Evolutionary conservation across 2,329 filamentous ascomycete genomes (phyloP), one percentile per base, ranked within the genome.

Genomic region (Chaetothyriales sp.): DNA sequence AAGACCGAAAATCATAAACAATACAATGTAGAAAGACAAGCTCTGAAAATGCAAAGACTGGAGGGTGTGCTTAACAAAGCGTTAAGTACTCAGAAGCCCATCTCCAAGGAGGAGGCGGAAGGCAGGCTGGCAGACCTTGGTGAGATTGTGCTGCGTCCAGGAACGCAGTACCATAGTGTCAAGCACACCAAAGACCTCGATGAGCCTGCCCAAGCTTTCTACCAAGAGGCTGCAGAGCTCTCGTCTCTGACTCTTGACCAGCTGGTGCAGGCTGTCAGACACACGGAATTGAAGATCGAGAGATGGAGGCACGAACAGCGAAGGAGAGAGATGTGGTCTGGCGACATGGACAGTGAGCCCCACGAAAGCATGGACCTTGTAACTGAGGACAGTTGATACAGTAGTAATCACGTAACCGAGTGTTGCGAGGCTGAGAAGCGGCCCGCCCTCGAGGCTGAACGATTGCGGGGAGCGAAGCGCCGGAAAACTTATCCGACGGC

Each of bases 91-190:
- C 62, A 77, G 51, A 66, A 65, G 54, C 49, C 51, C 15, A 52
- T 51, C 19, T 49, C 61, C 65, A 8, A 66, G 66, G 40, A 64
- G 61, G 51, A 57, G 37, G 53, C 51, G 18, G 51, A 60, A 46
- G 64, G 69, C 19, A 64, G 72, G n/a, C 55, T 64, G 33, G 65
- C 69, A 22, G 60, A 65, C 8, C 62, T 69, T 4, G 60, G 54
- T 15, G 56, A 58, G 13, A 60, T 55, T 29, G 55, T 71, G 25
- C 64, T 59, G 54, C 68, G 75, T 29, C 73, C 75, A 2, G 78
- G 78, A 18, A 70, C 69, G 48, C 63, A 63, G 43, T 81, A 81
- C 59, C 65, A 63, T 40, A 65, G 69, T 6, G 79, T 75, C 62
- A 71, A 70, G 49, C 67, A 64, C 29, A 69, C 69, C 51, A 65